These are phyloP conservation scores for Euphorbia schlechtendalii DNA, from an alignment of 441 rosid genomes.

Conservation along the genomic window DNA sequence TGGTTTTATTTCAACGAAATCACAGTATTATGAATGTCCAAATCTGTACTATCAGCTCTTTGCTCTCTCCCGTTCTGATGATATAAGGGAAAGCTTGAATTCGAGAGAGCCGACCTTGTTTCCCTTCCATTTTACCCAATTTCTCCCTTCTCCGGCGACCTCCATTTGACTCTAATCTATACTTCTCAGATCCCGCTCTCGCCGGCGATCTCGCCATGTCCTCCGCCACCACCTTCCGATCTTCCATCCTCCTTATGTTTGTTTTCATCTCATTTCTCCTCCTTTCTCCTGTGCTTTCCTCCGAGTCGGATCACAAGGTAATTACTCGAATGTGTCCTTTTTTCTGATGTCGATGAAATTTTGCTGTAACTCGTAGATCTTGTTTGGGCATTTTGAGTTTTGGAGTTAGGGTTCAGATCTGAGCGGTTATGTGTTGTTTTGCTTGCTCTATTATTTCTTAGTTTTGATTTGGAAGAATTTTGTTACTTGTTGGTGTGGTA, in stretches of 20 bases:
- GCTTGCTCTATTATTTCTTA: not conserved
- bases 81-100: not conserved
- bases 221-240: constrained; percentile 31
- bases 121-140: not conserved
- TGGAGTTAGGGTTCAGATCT: constrained; percentile 24
- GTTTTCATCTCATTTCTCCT: constrained; percentile 23
- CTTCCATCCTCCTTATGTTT: constrained; percentile 23
- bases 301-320: constrained; percentile 98
- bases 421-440: not conserved
- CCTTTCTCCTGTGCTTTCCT: constrained; percentile 42
- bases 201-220: constrained; percentile 50
- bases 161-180: constrained; percentile 22
- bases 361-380: constrained; percentile 18
- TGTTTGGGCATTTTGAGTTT: not conserved
- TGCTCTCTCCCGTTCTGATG: not conserved
- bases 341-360: no score
- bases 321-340: not conserved
- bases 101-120: constrained; percentile 1
- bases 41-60: constrained; percentile 1
- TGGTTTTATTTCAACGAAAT: not conserved
- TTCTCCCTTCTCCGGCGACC: not conserved
- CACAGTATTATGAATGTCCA: not conserved
- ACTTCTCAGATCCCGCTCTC: constrained; percentile 26
- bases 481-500: not conserved
- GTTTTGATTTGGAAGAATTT: constrained; percentile 7